Conservation (phyloP, 352 stramenopile species). For the Phytophthora crassamura region DNA sequence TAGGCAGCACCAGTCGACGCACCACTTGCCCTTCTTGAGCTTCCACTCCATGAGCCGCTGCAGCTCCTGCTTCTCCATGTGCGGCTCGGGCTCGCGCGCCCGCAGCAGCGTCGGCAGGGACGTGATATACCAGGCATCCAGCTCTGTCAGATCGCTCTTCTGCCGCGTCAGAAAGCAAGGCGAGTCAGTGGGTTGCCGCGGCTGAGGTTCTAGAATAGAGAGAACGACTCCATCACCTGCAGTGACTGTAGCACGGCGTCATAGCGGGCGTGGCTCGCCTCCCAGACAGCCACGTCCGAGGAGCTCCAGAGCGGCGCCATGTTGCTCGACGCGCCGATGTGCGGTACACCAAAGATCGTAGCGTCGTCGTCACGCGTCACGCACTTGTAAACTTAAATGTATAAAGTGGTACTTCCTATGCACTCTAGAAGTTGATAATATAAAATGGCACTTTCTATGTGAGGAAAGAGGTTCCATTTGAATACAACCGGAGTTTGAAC, state of each 20-base stretch:
- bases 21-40: conserved; percentile 89
- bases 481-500: not conserved
- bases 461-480: not conserved
- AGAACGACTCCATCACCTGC: conserved; percentile 27
- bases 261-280: conserved; percentile 47
- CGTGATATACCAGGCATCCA: conserved; percentile 68
- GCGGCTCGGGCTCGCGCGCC: conserved; percentile 54
- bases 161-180: conserved; percentile 23
- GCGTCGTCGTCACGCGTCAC: conserved; percentile 20
- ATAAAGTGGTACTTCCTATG: too few relatives aligned
- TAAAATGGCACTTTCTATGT: too few relatives aligned
- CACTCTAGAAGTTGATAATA: too few relatives aligned
- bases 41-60: conserved; percentile 84
- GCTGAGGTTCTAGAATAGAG: not conserved
- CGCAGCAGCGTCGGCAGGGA: conserved; percentile 50
- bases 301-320: conserved; percentile 37
- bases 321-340: conserved; percentile 16
- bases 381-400: too few relatives aligned
- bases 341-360: conserved; percentile 8
- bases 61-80: conserved; percentile 64
- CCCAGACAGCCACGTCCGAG: conserved; percentile 41
- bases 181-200: conserved; percentile 4
- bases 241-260: conserved; percentile 43
- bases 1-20: conserved; percentile 4
- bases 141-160: conserved; percentile 61